These are phyloP conservation scores for Boletus insuetus DNA, from an alignment of 768 basidiomycete genomes.

Conservation along the genomic window DNA sequence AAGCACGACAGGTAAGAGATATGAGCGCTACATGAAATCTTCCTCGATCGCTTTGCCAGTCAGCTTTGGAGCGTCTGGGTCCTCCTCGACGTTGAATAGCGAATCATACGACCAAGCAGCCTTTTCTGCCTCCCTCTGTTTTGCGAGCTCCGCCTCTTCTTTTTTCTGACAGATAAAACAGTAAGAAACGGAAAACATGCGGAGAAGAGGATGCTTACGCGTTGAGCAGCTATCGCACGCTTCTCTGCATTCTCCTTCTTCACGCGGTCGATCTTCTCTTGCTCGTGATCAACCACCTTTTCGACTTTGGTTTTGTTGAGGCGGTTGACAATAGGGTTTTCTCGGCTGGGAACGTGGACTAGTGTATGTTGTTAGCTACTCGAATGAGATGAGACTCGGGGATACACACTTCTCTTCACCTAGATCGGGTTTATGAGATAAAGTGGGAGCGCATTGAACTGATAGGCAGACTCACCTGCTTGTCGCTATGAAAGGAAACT, in stretches of 20 bases:
- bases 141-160: slow-evolving; percentile 71
- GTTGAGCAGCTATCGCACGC: slow-evolving; percentile 60
- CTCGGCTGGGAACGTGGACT: slow-evolving; percentile 79
- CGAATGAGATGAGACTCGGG: neutral
- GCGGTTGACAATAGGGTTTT: slow-evolving; percentile 88
- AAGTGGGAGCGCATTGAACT: neutral
- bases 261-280: slow-evolving; percentile 77
- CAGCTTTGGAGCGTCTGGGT: slow-evolving; percentile 49
- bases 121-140: slow-evolving; percentile 80
- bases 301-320: slow-evolving; percentile 92
- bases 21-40: slow-evolving; percentile 73
- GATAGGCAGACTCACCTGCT: slow-evolving; percentile 49
- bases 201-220: slow-evolving; percentile 42
- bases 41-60: slow-evolving; percentile 79
- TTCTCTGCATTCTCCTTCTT: slow-evolving; percentile 70
- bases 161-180: slow-evolving; percentile 53
- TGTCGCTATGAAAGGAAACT: slow-evolving; percentile 92
- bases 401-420: slow-evolving; percentile 72
- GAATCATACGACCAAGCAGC: slow-evolving; percentile 84
- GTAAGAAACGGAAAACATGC: neutral
- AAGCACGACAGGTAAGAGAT: neutral
- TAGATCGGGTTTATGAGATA: slow-evolving; percentile 26
- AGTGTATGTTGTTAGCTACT: neutral
- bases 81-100: slow-evolving; percentile 65
- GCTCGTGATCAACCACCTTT: slow-evolving; percentile 85